Conservation (phyloP, 2,329 filamentous ascomycete species). For the Dactylonectria macrodidyma region DNA sequence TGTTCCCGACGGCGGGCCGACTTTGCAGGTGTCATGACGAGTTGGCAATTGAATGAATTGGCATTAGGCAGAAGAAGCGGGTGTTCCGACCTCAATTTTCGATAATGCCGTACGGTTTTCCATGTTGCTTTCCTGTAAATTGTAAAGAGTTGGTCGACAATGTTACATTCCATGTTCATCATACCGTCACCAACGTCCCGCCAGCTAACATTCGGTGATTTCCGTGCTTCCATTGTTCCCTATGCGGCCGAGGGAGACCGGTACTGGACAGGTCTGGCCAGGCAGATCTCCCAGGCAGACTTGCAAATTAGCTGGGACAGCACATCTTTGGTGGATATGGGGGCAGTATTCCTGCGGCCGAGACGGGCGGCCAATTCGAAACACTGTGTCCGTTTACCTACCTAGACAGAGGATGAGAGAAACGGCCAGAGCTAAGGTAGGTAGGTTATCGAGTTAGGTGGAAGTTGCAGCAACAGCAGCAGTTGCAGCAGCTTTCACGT, state of each 20-base stretch:
- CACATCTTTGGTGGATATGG: not conserved
- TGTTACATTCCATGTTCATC: not conserved
- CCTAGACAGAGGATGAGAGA: not conserved
- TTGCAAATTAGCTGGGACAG: not conserved
- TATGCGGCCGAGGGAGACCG: too few species aligned
- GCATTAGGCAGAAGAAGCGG: not conserved
- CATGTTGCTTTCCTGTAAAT: not conserved
- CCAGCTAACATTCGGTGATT: not conserved
- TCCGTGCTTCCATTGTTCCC: too few species aligned
- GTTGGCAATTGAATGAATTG: not conserved
- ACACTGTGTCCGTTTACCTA: not conserved
- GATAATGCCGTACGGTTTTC: too few species aligned
- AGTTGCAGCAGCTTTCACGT: not conserved
- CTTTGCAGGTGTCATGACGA: not conserved
- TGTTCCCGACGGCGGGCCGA: too few species aligned
- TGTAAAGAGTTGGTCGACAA: not conserved
- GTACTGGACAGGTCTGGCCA: not conserved
- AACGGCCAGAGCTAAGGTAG: not conserved
- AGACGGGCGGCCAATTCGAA: not conserved
- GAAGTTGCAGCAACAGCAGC: not conserved
- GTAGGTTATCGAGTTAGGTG: not conserved
- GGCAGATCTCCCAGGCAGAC: not conserved
- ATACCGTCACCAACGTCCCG: not conserved
- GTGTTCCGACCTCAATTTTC: too few species aligned
- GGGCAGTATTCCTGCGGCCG: not conserved